Evolutionary conservation across 176 grass and related monocot species (phyloP).

Genomic region (Hordeum vulgare): DNA sequence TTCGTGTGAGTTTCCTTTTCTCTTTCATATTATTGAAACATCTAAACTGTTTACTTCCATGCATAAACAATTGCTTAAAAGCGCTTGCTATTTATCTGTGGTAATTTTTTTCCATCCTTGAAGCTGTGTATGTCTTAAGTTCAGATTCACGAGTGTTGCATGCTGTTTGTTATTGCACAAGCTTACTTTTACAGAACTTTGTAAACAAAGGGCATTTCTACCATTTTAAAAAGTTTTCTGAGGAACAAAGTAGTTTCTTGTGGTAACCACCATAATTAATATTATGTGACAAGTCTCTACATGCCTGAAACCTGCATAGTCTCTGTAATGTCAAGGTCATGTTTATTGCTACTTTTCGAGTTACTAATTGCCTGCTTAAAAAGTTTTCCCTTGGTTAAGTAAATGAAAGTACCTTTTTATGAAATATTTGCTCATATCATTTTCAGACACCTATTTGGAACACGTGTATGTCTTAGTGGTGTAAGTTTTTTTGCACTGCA

Average conservation of each 20-base stretch:
- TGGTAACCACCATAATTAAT: not conserved
- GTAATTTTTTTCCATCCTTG: not conserved
- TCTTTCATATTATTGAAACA: conserved; percentile 8
- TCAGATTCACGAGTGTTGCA: not conserved
- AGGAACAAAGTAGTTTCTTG: not conserved
- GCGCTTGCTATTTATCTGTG: not conserved
- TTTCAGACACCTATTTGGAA: not conserved
- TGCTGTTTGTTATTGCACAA: conserved; percentile 14
- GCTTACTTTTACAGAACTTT: not conserved
- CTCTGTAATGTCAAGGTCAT: not conserved
- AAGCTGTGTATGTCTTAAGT: not conserved
- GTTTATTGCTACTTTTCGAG: not conserved
- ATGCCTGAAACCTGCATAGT: not conserved
- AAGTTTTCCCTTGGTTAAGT: not conserved
- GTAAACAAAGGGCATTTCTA: not conserved
- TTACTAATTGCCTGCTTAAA: not conserved
- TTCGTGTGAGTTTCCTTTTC: conserved; percentile 52
- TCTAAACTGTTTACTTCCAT: not conserved
- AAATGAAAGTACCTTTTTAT: not conserved
- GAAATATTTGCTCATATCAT: not conserved
- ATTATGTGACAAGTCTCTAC: not conserved
- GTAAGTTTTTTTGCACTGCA: not conserved
- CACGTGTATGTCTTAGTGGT: not conserved
- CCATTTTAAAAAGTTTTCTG: not conserved
- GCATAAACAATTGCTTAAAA: not conserved